Base-by-base conservation (phyloP, 2,329 filamentous ascomycete species). In the Colletotrichum agaves region DNA sequence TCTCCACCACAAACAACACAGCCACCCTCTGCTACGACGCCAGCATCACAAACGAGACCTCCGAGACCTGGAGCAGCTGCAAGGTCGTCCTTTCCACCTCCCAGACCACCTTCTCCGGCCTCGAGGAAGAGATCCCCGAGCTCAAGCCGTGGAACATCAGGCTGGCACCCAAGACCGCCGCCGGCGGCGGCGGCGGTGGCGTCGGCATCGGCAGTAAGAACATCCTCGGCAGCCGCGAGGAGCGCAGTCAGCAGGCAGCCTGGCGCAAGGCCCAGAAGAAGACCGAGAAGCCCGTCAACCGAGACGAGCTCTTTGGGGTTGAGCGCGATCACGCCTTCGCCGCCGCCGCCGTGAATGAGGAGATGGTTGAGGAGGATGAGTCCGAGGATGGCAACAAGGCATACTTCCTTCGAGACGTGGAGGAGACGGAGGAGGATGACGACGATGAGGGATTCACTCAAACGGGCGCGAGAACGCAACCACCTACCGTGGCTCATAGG, bases 11-110 rank as follows among this genome's bases (percentile, higher is more conserved):
- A 0, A 80, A 76, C 19, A 84, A 82, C 55, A 83, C 83, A 0
- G 88, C 82, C 1, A 78, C 78, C 4, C 80, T 91, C 13, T 84
- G 84, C 72, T 91, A 91, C 74, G 86, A 90, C 61, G 88, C 89
- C 2, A 83, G 86, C 70, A 84, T 91, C 59, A 84, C 82, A 63
- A 91, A 91, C 76, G 79, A 79, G 57, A 90, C 88, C 0, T 88
- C 86, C 0, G 89, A 91, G 77, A 87, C 84, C 0, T 91, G 89
- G 89, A 80, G 79, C 33, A 84, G 87, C 75, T 85, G 87, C 74
- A 86, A 84, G 69, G 77, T 91, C 41, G 84, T 83, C 0, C 82
- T 91, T 5, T 91, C 89, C 3, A 91, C 88, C 0, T 90, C 88
- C 0, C 87, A 90, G 72, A 85, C 88, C 3, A 83, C 82, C 5